Percentiles rank a stretch among this genome's conserved stretches.
phyloP scores from a whole-genome alignment of 2,329 filamentous ascomycete genomes.

The Phoma sp. region DNA sequence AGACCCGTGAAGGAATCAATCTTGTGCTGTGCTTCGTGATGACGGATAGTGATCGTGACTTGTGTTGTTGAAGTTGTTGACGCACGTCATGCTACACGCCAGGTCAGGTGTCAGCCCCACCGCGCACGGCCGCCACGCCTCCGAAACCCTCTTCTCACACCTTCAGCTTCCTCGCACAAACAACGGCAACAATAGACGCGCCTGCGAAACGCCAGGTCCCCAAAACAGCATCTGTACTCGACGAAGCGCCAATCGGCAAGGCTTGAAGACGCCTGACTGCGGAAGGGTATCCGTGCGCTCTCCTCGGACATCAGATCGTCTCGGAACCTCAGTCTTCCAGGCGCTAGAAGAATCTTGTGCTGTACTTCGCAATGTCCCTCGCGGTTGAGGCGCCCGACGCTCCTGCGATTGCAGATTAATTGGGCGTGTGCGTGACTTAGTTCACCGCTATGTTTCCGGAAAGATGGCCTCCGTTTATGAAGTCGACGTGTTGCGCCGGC shows the following conservation, averaged over 20 bases:
- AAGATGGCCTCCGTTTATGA: not conserved
- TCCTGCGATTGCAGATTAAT: not conserved
- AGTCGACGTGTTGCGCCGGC: not conserved
- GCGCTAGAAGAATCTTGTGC: slow-evolving; percentile 10
- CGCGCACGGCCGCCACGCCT: no score
- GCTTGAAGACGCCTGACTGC: not conserved
- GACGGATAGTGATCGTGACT: no score
- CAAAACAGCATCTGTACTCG: not conserved
- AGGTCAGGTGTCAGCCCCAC: not conserved
- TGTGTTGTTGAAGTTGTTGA: not conserved
- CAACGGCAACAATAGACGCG: slow-evolving; percentile 5
- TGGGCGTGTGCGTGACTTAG: not conserved
- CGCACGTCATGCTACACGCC: no score
- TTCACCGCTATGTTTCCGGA: not conserved
- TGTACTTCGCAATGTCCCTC: not conserved
- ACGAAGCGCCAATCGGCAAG: not conserved
- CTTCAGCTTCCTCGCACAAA: not conserved
- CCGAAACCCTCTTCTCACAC: slow-evolving; percentile 4
- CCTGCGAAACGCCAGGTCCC: not conserved
- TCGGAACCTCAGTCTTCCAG: slow-evolving; percentile 15
- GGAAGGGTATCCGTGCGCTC: slow-evolving; percentile 1
- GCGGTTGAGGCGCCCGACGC: not conserved
- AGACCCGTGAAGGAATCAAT: no score
- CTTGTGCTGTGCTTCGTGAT: no score
- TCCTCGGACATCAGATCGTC: slow-evolving; percentile 1